These are phyloP conservation scores for Trichoderma sp. DNA, from an alignment of 2,329 filamentous ascomycete genomes.

Conservation along the genomic window DNA sequence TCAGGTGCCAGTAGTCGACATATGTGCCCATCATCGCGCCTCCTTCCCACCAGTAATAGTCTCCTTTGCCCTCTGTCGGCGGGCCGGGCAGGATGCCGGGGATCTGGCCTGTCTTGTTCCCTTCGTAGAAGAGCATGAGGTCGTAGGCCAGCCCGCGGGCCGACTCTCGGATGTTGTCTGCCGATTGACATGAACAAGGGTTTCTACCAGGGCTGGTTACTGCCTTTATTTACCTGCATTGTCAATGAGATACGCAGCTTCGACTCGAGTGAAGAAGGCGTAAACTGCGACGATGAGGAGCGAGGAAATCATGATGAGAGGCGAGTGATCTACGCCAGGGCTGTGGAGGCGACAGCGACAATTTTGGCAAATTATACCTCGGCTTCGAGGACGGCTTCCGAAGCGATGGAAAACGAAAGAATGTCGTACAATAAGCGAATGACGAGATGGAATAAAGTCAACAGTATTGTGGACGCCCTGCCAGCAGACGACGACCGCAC, in stretches of 20 bases:
- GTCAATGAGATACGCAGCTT: neutral
- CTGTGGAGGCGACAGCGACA: neutral
- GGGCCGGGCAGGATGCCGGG: conserved; percentile 62
- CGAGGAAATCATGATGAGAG: neutral
- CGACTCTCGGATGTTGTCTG: conserved; percentile 51
- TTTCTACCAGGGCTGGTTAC: accelerated
- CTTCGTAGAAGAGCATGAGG: conserved; percentile 54
- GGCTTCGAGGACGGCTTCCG: too few species aligned
- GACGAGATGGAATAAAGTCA: neutral
- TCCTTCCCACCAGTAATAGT: conserved; percentile 77
- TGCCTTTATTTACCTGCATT: neutral
- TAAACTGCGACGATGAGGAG: neutral
- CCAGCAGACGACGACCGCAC: conserved; percentile 4
- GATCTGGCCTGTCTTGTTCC: conserved; percentile 53
- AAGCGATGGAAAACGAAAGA: neutral
- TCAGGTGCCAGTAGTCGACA: conserved; percentile 71
- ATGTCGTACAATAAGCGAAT: neutral
- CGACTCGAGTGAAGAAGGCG: neutral
- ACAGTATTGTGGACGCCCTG: neutral
- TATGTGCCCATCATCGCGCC: conserved; percentile 69
- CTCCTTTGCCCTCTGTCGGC: conserved; percentile 48
- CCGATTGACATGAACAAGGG: neutral
- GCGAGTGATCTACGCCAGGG: neutral
- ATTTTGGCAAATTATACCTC: neutral
- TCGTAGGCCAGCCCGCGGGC: conserved; percentile 54